Conservation (phyloP, 495 filamentous ascomycete species). For the Trichoderma parareesei region DNA sequence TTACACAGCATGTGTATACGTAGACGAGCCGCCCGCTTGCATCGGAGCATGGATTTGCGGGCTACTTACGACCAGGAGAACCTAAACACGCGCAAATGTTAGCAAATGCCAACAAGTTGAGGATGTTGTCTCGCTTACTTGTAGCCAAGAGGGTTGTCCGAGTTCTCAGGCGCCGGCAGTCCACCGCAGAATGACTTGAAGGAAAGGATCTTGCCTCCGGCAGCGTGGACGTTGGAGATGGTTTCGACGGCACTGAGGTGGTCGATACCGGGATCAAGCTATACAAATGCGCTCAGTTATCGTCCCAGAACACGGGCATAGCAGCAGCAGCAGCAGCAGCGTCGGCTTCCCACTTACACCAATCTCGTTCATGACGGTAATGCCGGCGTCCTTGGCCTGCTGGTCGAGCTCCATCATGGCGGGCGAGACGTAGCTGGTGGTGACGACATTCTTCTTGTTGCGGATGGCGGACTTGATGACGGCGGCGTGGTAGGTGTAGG, state of each 20-base stretch:
- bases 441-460: constrained; percentile 91
- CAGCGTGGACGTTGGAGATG: constrained; percentile 73
- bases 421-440: constrained; percentile 88
- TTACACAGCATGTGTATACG: too few relatives aligned
- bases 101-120: neutral
- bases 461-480: constrained; percentile 95
- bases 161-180: constrained; percentile 54
- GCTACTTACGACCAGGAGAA: constrained; percentile 46
- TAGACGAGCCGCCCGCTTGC: too few relatives aligned
- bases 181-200: constrained; percentile 91
- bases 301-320: neutral
- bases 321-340: neutral
- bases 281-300: constrained; percentile 11
- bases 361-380: constrained; percentile 98
- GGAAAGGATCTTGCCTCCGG: constrained; percentile 74
- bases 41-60: neutral
- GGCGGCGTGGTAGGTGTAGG: constrained; percentile 82
- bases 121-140: constrained; percentile 37
- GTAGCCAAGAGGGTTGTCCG: constrained; percentile 89
- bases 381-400: constrained; percentile 80
- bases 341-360: constrained; percentile 44
- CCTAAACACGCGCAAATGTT: neutral
- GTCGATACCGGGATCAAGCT: constrained; percentile 50
- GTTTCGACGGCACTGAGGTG: constrained; percentile 80
- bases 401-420: constrained; percentile 86